Conservation (phyloP, 139 green algal genomes). For the Coelastrella sp. region DNA sequence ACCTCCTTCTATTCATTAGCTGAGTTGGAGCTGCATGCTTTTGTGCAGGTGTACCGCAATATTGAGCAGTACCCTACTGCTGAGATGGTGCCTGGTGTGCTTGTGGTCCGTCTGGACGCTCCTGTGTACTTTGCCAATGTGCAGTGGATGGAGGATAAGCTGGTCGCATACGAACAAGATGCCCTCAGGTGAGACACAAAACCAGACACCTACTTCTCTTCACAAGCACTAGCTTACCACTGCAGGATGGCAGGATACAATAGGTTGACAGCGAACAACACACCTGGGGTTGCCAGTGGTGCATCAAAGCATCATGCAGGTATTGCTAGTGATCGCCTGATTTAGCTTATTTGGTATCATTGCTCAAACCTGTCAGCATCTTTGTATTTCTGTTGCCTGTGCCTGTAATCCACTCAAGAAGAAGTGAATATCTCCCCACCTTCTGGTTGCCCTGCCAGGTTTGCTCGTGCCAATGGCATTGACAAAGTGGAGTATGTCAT, state of each 20-base stretch:
- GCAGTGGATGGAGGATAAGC: slow-evolving; percentile 70
- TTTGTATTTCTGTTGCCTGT: no score
- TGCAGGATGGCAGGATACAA: no score
- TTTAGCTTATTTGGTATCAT: no score
- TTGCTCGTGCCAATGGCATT: slow-evolving; percentile 37
- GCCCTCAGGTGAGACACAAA: slow-evolving; percentile 25
- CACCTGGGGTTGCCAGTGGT: no score
- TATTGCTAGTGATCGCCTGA: no score
- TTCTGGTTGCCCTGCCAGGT: neutral
- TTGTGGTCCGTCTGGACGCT: slow-evolving; percentile 50
- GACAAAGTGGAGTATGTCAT: slow-evolving; percentile 75
- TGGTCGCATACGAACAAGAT: slow-evolving; percentile 48
- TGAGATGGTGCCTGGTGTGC: slow-evolving; percentile 46
- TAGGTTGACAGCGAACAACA: no score
- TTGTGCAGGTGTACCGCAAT: slow-evolving; percentile 67
- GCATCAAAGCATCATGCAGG: no score
- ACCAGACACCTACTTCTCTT: no score
- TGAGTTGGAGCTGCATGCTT: neutral
- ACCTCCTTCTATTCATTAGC: neutral
- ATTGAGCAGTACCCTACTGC: slow-evolving; percentile 85
- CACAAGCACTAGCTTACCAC: no score
- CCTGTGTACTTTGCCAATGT: slow-evolving; percentile 82
- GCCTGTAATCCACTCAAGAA: no score
- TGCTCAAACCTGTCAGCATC: no score
- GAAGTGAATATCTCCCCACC: no score